phyloP scores from a whole-genome alignment of 148 eudicot genomes.

The Amaranthus hypochondriacus region DNA sequence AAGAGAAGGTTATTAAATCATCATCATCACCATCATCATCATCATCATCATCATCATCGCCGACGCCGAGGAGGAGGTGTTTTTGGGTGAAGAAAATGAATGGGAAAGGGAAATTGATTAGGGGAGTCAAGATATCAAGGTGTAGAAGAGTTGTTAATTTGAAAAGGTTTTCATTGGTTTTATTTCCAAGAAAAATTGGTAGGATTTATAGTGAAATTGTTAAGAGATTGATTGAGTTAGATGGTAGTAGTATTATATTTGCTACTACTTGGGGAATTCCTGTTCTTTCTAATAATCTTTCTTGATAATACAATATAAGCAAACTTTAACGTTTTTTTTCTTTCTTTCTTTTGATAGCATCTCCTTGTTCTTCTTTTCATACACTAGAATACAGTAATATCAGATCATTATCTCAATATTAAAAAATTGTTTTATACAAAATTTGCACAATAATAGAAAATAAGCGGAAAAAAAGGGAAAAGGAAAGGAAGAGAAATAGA shows the following conservation, averaged over 20 bases:
- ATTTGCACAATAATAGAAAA: too few species aligned
- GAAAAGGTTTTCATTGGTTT: constrained; percentile 27
- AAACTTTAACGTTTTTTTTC: constrained; percentile 6
- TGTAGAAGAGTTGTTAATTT: constrained; percentile 12
- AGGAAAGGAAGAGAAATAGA: too few species aligned
- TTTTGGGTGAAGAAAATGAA: constrained; percentile 31
- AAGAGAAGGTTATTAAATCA: too few species aligned
- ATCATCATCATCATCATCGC: not conserved
- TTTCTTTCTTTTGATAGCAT: not conserved
- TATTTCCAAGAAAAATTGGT: constrained; percentile 25
- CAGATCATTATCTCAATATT: too few species aligned
- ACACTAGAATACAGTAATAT: too few species aligned
- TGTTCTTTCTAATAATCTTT: constrained; percentile 26
- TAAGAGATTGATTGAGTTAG: constrained; percentile 28
- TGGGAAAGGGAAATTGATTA: constrained; percentile 24
- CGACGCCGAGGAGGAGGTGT: constrained; percentile 22
- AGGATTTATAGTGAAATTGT: constrained; percentile 25
- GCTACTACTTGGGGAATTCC: constrained; percentile 36
- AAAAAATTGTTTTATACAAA: too few species aligned
- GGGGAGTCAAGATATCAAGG: constrained; percentile 29
- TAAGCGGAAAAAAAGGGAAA: too few species aligned
- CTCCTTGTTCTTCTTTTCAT: too few species aligned
- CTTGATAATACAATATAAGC: constrained; percentile 9
- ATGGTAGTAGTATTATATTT: constrained; percentile 25
- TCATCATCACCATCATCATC: not conserved